phyloP scores from a whole-genome alignment of 768 basidiomycete genomes.

The Rhodotorula paludigena region DNA sequence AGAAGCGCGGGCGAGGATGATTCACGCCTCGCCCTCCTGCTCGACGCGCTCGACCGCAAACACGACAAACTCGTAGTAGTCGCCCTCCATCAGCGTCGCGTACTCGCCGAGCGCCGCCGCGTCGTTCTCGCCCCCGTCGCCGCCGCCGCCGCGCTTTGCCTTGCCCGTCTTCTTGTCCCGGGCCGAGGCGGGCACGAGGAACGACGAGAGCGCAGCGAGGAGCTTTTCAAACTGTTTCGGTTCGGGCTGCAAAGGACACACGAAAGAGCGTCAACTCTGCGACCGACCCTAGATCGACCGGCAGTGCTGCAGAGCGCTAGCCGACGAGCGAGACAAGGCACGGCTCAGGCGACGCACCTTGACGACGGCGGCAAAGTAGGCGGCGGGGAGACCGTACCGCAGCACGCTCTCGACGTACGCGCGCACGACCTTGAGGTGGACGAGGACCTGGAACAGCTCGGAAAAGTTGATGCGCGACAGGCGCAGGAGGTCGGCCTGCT shows the following conservation, averaged over 20 bases:
- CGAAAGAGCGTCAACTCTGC: background rate
- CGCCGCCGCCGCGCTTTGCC: slow-evolving; percentile 44
- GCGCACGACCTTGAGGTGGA: slow-evolving; percentile 85
- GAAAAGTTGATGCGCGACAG: slow-evolving; percentile 92
- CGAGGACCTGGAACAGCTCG: slow-evolving; percentile 87
- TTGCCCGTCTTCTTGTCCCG: slow-evolving; percentile 52
- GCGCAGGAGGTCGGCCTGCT: slow-evolving; percentile 80
- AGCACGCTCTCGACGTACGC: slow-evolving; percentile 93
- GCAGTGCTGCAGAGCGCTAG: background rate
- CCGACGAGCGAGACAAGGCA: background rate
- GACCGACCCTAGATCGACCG: background rate
- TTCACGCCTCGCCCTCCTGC: background rate
- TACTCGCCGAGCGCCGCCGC: slow-evolving; percentile 86
- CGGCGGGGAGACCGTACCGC: slow-evolving; percentile 88
- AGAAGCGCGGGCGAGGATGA: too few relatives aligned
- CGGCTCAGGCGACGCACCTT: slow-evolving; percentile 69
- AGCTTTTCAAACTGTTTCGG: slow-evolving; percentile 75
- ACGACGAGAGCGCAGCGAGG: slow-evolving; percentile 67
- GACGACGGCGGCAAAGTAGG: slow-evolving; percentile 73
- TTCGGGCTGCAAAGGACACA: slow-evolving; percentile 61
- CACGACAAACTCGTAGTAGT: slow-evolving; percentile 90
- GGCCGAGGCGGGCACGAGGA: slow-evolving; percentile 71
- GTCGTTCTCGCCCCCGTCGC: slow-evolving; percentile 43
- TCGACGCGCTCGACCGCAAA: slow-evolving; percentile 69
- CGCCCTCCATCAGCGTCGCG: slow-evolving; percentile 86